Conservation (phyloP, 1,284 basidiomycete species). For the Irpex sp. region DNA sequence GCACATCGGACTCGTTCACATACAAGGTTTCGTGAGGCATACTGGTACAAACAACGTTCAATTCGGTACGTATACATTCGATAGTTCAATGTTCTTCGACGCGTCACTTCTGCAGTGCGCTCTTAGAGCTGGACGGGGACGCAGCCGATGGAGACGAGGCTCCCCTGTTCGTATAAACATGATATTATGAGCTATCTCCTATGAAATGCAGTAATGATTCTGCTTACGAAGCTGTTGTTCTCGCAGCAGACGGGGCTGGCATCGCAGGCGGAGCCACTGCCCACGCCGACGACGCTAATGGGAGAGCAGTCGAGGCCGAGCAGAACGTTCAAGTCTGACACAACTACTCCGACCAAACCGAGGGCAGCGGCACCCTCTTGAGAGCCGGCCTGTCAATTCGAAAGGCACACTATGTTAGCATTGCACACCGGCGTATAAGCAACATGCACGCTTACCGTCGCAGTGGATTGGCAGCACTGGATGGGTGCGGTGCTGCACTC, state of each 20-base stretch:
- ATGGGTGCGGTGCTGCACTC: constrained; percentile 7
- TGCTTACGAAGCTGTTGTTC: constrained; percentile 12
- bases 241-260: constrained; percentile 21
- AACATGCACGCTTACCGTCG: neutral
- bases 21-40: neutral
- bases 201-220: too few species aligned
- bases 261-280: constrained; percentile 15
- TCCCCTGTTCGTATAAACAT: neutral
- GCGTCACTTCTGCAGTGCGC: neutral
- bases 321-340: constrained; percentile 18
- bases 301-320: constrained; percentile 26
- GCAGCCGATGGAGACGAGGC: constrained; percentile 11
- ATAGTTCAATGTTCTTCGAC: neutral
- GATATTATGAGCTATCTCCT: too few species aligned
- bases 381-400: constrained; percentile 9
- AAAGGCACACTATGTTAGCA: too few species aligned
- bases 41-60: neutral
- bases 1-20: neutral
- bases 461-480: constrained; percentile 8
- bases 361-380: constrained; percentile 10
- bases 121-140: constrained; percentile 10
- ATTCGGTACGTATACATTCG: neutral
- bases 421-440: neutral
- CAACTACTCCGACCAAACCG: constrained; percentile 17
- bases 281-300: constrained; percentile 21